These are phyloP conservation scores for Stentor roeselii DNA, from an alignment of 73 alveolate genomes.

Conservation along the genomic window DNA sequence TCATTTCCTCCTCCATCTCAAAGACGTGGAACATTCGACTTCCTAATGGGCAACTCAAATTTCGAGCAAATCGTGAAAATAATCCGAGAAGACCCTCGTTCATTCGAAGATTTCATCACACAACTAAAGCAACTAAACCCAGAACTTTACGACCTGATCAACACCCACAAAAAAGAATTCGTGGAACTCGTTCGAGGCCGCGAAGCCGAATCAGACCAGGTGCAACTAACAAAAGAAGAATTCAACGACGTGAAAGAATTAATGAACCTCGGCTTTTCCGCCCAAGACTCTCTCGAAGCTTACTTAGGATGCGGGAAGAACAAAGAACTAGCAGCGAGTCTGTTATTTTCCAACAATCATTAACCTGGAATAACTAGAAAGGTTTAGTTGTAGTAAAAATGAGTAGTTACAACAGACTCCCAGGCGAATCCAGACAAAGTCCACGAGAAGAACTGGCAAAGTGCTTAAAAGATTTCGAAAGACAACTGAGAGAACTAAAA, in stretches of 20 bases:
- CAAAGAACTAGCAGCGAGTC: slow-evolving; percentile 19
- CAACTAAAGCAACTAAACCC: background rate
- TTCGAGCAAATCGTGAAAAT: background rate
- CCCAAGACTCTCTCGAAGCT: slow-evolving; percentile 10
- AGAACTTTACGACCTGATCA: background rate
- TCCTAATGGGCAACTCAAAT: background rate
- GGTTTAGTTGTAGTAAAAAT: slow-evolving; percentile 5
- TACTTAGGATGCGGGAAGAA: background rate
- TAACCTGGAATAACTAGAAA: background rate
- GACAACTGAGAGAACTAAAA: background rate
- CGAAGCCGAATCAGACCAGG: slow-evolving; percentile 2
- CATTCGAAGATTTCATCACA: background rate
- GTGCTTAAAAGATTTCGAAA: background rate
- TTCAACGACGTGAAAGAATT: background rate
- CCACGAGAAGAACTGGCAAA: background rate
- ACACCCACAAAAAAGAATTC: background rate
- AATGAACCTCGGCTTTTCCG: slow-evolving; percentile 11
- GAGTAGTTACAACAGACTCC: background rate
- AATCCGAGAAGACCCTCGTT: background rate
- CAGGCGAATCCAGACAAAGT: background rate
- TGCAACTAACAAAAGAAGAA: slow-evolving; percentile 14
- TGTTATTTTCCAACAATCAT: background rate
- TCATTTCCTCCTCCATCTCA: background rate
- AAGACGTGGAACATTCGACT: background rate
- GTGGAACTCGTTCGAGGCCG: background rate